Evolutionary conservation across 2,329 filamentous ascomycete species (phyloP).

Genomic region (Cladosporium sp.): DNA sequence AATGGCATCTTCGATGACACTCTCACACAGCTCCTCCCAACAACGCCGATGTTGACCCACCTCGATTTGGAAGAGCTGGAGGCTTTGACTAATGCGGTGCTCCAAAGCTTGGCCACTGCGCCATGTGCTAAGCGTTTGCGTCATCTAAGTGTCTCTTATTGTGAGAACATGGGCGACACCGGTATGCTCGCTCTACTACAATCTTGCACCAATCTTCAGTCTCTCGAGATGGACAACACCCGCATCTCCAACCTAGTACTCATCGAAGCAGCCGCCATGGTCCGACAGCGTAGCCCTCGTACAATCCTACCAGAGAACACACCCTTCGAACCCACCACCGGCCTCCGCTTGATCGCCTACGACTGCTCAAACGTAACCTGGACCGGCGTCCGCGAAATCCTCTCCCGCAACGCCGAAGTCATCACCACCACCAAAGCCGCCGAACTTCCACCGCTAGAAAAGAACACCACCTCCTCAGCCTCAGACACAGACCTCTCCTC

Average conservation of each 20-base stretch:
- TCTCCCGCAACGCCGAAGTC: constrained; percentile 80
- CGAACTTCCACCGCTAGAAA: constrained; percentile 32
- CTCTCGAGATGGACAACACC: constrained; percentile 89
- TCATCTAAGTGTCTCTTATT: constrained; percentile 87
- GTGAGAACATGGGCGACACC: constrained; percentile 78
- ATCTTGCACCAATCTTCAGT: constrained; percentile 68
- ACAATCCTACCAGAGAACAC: constrained; percentile 44
- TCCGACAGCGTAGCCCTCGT: constrained; percentile 58
- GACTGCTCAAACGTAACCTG: constrained; percentile 92
- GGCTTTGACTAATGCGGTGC: constrained; percentile 71
- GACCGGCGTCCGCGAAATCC: constrained; percentile 84
- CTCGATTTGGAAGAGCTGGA: constrained; percentile 87
- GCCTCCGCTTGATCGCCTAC: constrained; percentile 78
- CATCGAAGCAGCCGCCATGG: constrained; percentile 79
- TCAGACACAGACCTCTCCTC: constrained; percentile 32
- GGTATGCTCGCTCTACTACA: constrained; percentile 84
- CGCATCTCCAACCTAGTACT: constrained; percentile 84
- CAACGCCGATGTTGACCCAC: constrained; percentile 76
- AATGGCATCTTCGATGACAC: constrained; percentile 71
- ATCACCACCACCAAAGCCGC: constrained; percentile 49
- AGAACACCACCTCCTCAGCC: constrained; percentile 16
- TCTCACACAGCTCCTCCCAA: constrained; percentile 71
- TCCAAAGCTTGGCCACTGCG: constrained; percentile 74
- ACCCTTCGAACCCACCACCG: constrained; percentile 51
- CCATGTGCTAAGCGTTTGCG: constrained; percentile 71